Evolutionary conservation across 331 rosid genomes (phyloP).

Genomic region (Dryas integrifolia): DNA sequence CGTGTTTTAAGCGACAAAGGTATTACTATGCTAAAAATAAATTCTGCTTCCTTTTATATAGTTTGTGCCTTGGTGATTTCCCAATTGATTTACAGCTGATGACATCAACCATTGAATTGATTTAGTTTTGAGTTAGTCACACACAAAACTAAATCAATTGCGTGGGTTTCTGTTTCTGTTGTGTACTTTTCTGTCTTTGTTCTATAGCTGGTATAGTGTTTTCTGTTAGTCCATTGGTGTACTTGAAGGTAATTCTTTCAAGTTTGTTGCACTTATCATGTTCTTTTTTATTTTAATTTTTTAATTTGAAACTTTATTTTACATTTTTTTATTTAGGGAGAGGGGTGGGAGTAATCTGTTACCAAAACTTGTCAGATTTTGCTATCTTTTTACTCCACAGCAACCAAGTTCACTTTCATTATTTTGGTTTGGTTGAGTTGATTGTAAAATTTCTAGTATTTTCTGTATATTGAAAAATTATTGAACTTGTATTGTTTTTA

Average conservation of each 20-base stretch:
- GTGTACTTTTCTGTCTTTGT: too few species aligned
- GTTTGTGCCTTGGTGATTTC: not conserved
- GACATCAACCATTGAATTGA: not conserved
- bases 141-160: too few species aligned
- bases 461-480: too few species aligned
- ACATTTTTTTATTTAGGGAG: not conserved
- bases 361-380: too few species aligned
- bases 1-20: slow-evolving; percentile 41
- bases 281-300: not conserved
- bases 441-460: too few species aligned
- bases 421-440: too few species aligned
- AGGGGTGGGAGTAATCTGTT: too few species aligned
- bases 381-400: too few species aligned
- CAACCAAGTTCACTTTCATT: too few species aligned
- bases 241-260: slow-evolving; percentile 6
- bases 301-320: not conserved
- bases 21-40: slow-evolving; percentile 5
- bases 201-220: too few species aligned
- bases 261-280: not conserved
- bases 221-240: not conserved
- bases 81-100: not conserved
- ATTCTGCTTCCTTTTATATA: not conserved
- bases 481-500: too few species aligned
- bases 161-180: too few species aligned
- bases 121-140: not conserved